A percentile compares a stretch with the other conserved stretches of the same genome.
These are phyloP conservation scores for Fulvia fulva DNA, from an alignment of 2,329 filamentous ascomycete species.

Conservation along the genomic window DNA sequence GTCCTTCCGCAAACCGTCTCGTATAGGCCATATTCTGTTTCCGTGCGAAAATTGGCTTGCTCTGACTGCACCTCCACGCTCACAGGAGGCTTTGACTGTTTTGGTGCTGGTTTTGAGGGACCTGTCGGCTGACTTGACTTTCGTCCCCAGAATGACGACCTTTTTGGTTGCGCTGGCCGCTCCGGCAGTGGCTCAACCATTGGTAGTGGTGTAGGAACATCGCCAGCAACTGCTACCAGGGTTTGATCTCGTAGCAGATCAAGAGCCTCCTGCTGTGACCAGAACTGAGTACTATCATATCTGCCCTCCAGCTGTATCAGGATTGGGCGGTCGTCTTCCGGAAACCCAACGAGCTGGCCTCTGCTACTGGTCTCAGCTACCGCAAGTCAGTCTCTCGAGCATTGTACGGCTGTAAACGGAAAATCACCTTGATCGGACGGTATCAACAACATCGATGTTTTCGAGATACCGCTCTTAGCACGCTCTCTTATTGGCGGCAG, in stretches of 20 bases:
- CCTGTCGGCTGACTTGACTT: constrained; percentile 18
- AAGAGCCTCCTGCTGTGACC: constrained; percentile 32
- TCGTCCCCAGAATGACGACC: constrained; percentile 18
- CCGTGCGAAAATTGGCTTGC: constrained; percentile 40
- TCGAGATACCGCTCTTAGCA: constrained; percentile 28
- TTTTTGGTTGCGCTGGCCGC: constrained; percentile 10
- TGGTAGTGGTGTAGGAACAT: not conserved
- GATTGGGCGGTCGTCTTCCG: constrained; percentile 25
- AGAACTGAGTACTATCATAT: constrained; percentile 30
- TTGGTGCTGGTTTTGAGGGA: not conserved
- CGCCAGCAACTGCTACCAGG: constrained; percentile 16
- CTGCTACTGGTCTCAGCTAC: constrained; percentile 14
- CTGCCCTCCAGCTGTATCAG: constrained; percentile 29
- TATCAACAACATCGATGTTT: constrained; percentile 28
- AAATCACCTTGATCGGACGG: constrained; percentile 32
- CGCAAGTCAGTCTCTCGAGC: constrained; percentile 8
- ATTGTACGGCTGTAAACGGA: not conserved
- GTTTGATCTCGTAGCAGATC: constrained; percentile 25
- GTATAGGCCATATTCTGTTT: constrained; percentile 44
- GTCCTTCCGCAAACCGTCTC: constrained; percentile 34
- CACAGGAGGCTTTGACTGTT: constrained; percentile 12
- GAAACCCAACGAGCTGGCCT: constrained; percentile 26
- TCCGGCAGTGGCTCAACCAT: constrained; percentile 7
- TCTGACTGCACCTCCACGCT: constrained; percentile 34
- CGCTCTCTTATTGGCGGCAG: constrained; percentile 24